Evolutionary conservation across 2,329 filamentous ascomycete species (phyloP), one percentile per base, ranked within the genome.

Genomic region (Arachnopeziza araneosa): DNA sequence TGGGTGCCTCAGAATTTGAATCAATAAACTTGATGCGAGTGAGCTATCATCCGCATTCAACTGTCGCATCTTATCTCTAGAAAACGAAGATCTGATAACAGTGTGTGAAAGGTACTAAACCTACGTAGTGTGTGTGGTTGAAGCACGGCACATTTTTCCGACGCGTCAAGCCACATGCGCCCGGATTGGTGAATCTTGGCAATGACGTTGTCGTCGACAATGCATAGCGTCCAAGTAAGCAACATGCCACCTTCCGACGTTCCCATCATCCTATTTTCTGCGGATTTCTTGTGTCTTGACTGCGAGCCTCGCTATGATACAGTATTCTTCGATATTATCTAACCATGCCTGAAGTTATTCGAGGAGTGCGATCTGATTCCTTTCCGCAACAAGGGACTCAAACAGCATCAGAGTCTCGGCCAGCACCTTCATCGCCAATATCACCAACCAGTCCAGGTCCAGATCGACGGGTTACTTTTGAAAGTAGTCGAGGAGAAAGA

Each of bases 391-490:
- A 49, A 9, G 6, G 12, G 9, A 23, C 32, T n/a, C 24, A 36
- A 22, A 1, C 54, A 22, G 24, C 50, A 32, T 56, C 55, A 19
- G 48, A 32, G 30, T 26, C 55, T 2, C 24, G 32, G 7, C 44
- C 32, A 19, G 24, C 36, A 14, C 21, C 56, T 26, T 54, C 52
- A 50, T 24, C 57, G 36, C 57, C 57, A 30, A 23, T 44, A 50
- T 24, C 57, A 51, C 57, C 57, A 30, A 23, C 56, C 10, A 58
- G 55, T 21, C 24, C 58, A 8, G 24, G 50, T n/a, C 50, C 53
- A 14, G 52, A 57, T 26, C 59, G 57, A 58, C 55, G 65, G 23
- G 65, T 67, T 22, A 65, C 63, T 22, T 67, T 65, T 57, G 65
- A 67, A 2, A 30, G 60, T 21, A 50, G 24, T 36, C 63, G 61